phyloP scores from a whole-genome alignment of 495 filamentous ascomycete species.

The Aspergillus sparsus region DNA sequence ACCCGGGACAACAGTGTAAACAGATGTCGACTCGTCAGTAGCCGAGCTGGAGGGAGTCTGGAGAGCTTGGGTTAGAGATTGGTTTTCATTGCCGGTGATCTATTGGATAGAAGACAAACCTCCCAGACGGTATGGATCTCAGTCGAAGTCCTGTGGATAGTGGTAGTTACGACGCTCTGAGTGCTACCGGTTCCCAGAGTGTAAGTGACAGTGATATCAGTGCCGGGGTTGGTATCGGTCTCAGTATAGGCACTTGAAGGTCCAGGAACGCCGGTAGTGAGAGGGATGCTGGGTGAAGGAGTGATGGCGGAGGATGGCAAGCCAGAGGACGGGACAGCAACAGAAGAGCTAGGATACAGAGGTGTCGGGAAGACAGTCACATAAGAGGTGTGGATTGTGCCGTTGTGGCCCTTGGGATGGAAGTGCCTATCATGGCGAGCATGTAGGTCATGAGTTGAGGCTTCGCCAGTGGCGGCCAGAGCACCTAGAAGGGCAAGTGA shows the following conservation, averaged over 20 bases:
- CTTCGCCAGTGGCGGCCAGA: constrained; percentile 48
- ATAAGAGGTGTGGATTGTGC: constrained; percentile 19
- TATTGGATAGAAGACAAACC: constrained; percentile 29
- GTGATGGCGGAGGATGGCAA: neutral
- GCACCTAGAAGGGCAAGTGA: constrained; percentile 50
- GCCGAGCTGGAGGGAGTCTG: constrained; percentile 14
- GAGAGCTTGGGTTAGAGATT: neutral
- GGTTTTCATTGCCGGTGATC: constrained; percentile 1
- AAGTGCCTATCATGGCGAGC: constrained; percentile 36
- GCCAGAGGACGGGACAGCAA: constrained; percentile 10
- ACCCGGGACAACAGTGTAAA: constrained; percentile 32
- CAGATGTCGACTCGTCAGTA: constrained; percentile 24
- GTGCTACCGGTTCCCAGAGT: constrained; percentile 56
- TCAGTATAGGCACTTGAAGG: neutral
- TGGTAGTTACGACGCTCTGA: constrained; percentile 58
- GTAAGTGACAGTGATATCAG: constrained; percentile 60
- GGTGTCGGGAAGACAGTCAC: constrained; percentile 27
- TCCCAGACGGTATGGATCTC: constrained; percentile 40
- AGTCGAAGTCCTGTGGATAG: constrained; percentile 51
- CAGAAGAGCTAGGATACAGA: constrained; percentile 14
- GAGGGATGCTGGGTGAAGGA: neutral
- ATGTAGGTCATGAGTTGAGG: constrained; percentile 37
- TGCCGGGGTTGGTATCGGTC: constrained; percentile 5
- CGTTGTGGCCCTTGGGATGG: constrained; percentile 23
- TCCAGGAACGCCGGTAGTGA: neutral